phyloP scores from a whole-genome alignment of 768 basidiomycete genomes.

The Pleurotus tuber-regium region DNA sequence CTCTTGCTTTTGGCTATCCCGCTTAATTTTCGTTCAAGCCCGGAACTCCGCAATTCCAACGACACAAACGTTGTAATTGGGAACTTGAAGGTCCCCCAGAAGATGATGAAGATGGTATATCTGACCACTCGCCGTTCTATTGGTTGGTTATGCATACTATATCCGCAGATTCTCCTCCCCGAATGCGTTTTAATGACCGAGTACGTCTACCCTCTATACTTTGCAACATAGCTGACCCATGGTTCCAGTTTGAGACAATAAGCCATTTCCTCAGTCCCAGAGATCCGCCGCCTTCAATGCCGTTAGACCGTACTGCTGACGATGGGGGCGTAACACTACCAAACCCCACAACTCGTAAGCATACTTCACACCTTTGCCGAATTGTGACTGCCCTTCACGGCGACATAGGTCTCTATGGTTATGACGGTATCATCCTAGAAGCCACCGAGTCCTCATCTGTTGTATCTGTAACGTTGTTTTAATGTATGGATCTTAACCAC shows the following conservation, averaged over 20 bases:
- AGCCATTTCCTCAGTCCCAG: conserved; percentile 73
- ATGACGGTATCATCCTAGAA: conserved; percentile 80
- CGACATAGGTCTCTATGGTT: conserved; percentile 46
- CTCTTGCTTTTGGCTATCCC: not conserved
- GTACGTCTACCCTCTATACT: conserved; percentile 31
- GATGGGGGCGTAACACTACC: conserved; percentile 70
- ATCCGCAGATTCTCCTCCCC: conserved; percentile 63
- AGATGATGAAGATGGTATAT: conserved; percentile 77
- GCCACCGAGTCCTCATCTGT: conserved; percentile 79
- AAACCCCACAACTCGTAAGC: conserved; percentile 66
- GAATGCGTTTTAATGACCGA: conserved; percentile 70
- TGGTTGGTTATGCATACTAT: conserved; percentile 8
- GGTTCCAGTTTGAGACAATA: conserved; percentile 67
- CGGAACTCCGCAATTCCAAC: conserved; percentile 85
- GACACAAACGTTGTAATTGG: conserved; percentile 92
- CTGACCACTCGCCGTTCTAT: not conserved
- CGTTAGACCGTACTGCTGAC: conserved; percentile 74
- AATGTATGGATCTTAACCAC: too few relatives aligned
- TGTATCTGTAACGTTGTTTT: conserved; percentile 69
- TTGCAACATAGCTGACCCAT: not conserved
- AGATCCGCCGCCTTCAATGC: conserved; percentile 78
- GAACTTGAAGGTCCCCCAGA: conserved; percentile 77
- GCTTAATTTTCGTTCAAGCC: conserved; percentile 47
- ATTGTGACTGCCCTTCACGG: conserved; percentile 35
- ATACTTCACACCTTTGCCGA: conserved; percentile 12